phyloP scores from a whole-genome alignment of 2,329 filamentous ascomycete genomes.

The Xylogone sp. region DNA sequence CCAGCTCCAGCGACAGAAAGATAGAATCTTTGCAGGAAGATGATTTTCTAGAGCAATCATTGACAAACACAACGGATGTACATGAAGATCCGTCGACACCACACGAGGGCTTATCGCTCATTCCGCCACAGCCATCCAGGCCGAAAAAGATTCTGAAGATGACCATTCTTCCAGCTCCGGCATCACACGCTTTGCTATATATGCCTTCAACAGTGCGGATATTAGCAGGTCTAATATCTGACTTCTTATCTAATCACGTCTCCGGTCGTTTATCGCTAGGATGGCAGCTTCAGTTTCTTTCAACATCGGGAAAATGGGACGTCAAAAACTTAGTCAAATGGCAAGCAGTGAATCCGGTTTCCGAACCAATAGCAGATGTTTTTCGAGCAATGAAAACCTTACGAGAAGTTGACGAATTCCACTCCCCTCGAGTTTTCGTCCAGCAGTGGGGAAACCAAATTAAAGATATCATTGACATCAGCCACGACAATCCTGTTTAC shows the following conservation, averaged over 20 bases:
- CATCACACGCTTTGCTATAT: conserved; percentile 82
- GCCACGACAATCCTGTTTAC: conserved; percentile 86
- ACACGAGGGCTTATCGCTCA: conserved; percentile 34
- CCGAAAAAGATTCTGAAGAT: conserved; percentile 60
- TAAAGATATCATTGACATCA: conserved; percentile 83
- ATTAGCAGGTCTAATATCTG: conserved; percentile 75
- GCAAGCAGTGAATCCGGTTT: conserved; percentile 76
- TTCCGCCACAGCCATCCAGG: conserved; percentile 45
- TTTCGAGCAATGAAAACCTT: conserved; percentile 94
- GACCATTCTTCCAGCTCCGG: conserved; percentile 69
- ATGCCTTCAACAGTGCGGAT: conserved; percentile 70
- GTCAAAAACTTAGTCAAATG: conserved; percentile 95
- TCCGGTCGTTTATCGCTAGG: conserved; percentile 75
- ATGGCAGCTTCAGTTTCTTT: conserved; percentile 89
- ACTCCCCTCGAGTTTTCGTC: conserved; percentile 73
- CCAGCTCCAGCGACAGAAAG: conserved; percentile 19
- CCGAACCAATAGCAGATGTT: conserved; percentile 69
- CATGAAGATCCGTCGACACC: conserved; percentile 44
- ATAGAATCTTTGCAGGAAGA: conserved; percentile 36
- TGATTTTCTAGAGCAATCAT: conserved; percentile 31
- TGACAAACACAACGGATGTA: conserved; percentile 31
- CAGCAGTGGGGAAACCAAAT: conserved; percentile 62
- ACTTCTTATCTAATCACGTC: conserved; percentile 72
- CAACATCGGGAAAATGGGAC: conserved; percentile 92
- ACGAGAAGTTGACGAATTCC: conserved; percentile 79